These are phyloP conservation scores for Lepiota brunneoincarnata DNA, from an alignment of 768 basidiomycete genomes.

Conservation along the genomic window DNA sequence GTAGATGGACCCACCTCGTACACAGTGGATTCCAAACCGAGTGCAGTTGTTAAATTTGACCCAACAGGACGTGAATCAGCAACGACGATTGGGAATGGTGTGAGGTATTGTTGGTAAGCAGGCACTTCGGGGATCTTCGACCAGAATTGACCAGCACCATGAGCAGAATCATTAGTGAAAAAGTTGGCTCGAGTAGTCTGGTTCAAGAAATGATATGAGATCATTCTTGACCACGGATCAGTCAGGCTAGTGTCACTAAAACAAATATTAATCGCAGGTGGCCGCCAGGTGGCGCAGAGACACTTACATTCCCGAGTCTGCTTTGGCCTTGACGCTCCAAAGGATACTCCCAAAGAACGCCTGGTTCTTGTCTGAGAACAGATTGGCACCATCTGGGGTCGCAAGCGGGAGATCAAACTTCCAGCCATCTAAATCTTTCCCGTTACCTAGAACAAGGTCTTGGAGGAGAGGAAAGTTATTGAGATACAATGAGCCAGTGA, in stretches of 20 bases:
- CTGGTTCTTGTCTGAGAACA: constrained; percentile 45
- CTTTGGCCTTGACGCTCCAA: constrained; percentile 55
- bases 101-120: constrained; percentile 43
- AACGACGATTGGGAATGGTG: constrained; percentile 69
- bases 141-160: constrained; percentile 76
- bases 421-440: constrained; percentile 47
- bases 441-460: constrained; percentile 61
- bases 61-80: constrained; percentile 50
- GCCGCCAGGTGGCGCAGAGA: neutral
- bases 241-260: constrained; percentile 60
- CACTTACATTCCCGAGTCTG: constrained; percentile 49
- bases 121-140: constrained; percentile 52
- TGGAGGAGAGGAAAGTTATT: constrained; percentile 60
- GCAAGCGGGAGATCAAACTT: constrained; percentile 53
- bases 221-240: constrained; percentile 62
- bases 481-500: constrained; percentile 58
- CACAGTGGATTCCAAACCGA: constrained; percentile 43
- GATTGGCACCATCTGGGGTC: constrained; percentile 48
- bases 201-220: constrained; percentile 74
- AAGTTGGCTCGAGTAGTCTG: constrained; percentile 58
- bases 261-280: neutral
- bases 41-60: constrained; percentile 38
- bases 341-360: constrained; percentile 53
- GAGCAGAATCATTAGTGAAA: constrained; percentile 53
- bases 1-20: constrained; percentile 46